Percentiles rank a stretch among this genome's conserved stretches.
Conservation (phyloP, 352 stramenopile species). For the Phytopythium kandeliae region DNA sequence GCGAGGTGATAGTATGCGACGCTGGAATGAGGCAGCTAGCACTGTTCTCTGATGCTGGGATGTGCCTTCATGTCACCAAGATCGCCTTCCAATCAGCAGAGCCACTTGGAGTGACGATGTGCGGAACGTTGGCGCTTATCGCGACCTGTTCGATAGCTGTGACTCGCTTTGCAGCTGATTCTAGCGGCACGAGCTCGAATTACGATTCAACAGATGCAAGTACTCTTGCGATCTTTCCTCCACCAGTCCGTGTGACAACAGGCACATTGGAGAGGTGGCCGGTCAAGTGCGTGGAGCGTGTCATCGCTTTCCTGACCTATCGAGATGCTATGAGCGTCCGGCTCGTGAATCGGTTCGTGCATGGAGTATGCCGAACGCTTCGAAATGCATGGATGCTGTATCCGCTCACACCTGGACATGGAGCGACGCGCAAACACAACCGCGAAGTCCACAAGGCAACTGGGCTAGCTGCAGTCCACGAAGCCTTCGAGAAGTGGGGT, state of each 20-base stretch:
- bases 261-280: constrained; percentile 25
- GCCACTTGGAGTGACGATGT: constrained; percentile 17
- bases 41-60: constrained; percentile 35
- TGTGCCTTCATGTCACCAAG: constrained; percentile 25
- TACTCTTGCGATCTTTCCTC: constrained; percentile 20
- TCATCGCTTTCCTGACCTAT: constrained; percentile 42
- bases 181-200: too few relatives aligned
- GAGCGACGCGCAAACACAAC: constrained; percentile 29
- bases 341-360: constrained; percentile 28
- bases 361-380: constrained; percentile 27
- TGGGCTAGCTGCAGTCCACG: constrained; percentile 34
- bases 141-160: background rate
- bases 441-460: constrained; percentile 27
- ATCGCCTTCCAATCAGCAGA: constrained; percentile 6
- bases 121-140: constrained; percentile 12
- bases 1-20: constrained; percentile 44
- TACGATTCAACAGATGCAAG: too few relatives aligned
- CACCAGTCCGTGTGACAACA: constrained; percentile 12
- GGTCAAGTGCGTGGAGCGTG: constrained; percentile 14
- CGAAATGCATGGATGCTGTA: constrained; percentile 50
- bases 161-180: background rate
- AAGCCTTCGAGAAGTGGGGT: constrained; percentile 57
- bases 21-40: constrained; percentile 20
- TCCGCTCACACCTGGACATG: constrained; percentile 25
- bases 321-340: constrained; percentile 36